Conservation (phyloP, 495 filamentous ascomycete genomes). For the Penicillium alfredii region DNA sequence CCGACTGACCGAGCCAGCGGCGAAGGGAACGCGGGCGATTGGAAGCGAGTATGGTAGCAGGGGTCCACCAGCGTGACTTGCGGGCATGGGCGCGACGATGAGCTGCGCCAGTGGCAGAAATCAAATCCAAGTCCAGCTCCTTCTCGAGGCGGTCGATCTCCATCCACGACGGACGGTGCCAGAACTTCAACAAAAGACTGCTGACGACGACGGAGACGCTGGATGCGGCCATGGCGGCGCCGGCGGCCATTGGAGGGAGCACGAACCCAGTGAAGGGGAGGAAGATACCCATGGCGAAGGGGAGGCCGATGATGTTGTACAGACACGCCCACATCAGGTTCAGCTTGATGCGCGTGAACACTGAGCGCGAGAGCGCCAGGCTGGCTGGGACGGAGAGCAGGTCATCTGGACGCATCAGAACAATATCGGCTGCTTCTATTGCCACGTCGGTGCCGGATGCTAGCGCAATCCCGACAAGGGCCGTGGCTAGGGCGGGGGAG, state of each 20-base stretch:
- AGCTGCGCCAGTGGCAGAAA: constrained; percentile 4
- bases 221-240: constrained; percentile 86
- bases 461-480: constrained; percentile 88
- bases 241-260: constrained; percentile 91
- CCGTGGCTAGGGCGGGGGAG: constrained; percentile 89
- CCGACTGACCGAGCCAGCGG: constrained; percentile 14
- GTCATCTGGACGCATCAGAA: constrained; percentile 88
- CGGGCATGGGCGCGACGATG: constrained; percentile 6
- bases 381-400: constrained; percentile 86
- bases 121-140: constrained; percentile 20
- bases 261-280: constrained; percentile 82
- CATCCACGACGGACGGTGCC: constrained; percentile 89
- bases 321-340: constrained; percentile 88
- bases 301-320: constrained; percentile 89
- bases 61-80: constrained; percentile 30
- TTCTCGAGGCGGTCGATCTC: constrained; percentile 60
- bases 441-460: constrained; percentile 92
- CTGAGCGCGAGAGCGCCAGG: constrained; percentile 72
- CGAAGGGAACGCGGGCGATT: constrained; percentile 13
- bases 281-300: constrained; percentile 93
- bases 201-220: constrained; percentile 87
- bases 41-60: constrained; percentile 21
- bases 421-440: constrained; percentile 94
- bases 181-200: constrained; percentile 77
- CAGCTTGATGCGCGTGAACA: constrained; percentile 88